Base-by-base conservation (phyloP, 768 basidiomycete genomes). In the Agaricus blazei region DNA sequence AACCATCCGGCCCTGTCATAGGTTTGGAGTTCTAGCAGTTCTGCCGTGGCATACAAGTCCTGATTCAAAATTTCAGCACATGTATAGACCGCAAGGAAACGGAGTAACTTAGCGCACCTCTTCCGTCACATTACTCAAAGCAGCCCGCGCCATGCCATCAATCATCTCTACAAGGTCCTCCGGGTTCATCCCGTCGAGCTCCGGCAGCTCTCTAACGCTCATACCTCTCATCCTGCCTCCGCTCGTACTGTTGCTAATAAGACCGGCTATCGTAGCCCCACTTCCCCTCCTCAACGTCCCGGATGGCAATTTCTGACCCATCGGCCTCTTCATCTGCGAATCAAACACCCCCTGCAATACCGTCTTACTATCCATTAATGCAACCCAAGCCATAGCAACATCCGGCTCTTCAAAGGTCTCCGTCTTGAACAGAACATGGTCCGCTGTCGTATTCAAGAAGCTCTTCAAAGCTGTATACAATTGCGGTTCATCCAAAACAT, bases 1-100 rank as follows among this genome's bases (percentile, higher is more conserved):
- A 91, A 88, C 90, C 91, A 93, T 2, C 88, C 91, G 2, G 81
- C 85, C 31, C 84, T 81, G 65, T 93, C 91, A 14, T 82, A 80
- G 1, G 81, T 84, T 67, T 93, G 91, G 0, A 90, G 81, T 67
- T 93, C 91, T 9, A 93, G 75, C 15, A 92, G 69, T 65, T 93
- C 91, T 4, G 84, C 81, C 6, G 87, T 84, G 42, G 85, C 74
- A 62, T 90, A 87, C 37, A 93, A 73, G 68, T 93, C 90, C 88
- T 92, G 49, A 5, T 59, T 34, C 15, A 12, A 15, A 44, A 15
- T 26, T 11, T 52, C 31, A 57, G 26, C 38, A 37, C 36, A 43
- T 51, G 26, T 31, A n/a, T 9, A 47, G 23, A 56, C 26, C 52
- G 15, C 62, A 45, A 42, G 12, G 28, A 52, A 48, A 45, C 24